Conservation (phyloP, 106 monocot genomes). For the Allium fistulosum region DNA sequence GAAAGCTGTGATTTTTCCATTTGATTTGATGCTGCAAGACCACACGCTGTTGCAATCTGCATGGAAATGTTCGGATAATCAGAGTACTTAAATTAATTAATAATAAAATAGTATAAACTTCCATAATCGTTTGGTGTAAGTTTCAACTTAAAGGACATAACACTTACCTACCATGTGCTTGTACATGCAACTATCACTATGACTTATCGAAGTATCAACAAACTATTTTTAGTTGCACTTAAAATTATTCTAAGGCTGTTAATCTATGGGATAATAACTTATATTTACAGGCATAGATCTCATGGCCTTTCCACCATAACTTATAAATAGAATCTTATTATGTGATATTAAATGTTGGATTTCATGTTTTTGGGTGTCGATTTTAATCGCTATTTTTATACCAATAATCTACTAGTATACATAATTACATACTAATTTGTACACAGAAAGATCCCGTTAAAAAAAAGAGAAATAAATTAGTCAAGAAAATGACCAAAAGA, state of each 20-base stretch:
- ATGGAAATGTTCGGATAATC: not conserved
- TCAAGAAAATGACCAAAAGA: too few relatives aligned
- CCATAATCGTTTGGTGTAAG: not conserved
- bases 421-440: too few relatives aligned
- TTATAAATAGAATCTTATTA: not conserved
- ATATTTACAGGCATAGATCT: constrained; percentile 58
- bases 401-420: too few relatives aligned
- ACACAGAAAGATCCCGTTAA: too few relatives aligned
- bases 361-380: too few relatives aligned
- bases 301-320: constrained; percentile 52
- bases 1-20: constrained; percentile 79
- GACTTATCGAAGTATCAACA: too few relatives aligned
- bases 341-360: not conserved
- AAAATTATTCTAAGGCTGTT: not conserved
- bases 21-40: constrained; percentile 59
- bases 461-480: too few relatives aligned
- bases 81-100: not conserved
- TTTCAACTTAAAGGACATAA: too few relatives aligned
- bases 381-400: too few relatives aligned
- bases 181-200: too few relatives aligned
- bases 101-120: not conserved
- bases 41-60: constrained; percentile 74
- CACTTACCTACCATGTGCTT: too few relatives aligned
- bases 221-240: too few relatives aligned
- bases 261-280: not conserved